Conservation (phyloP, 768 basidiomycete species). For the Dacryopinax primogenitus region DNA sequence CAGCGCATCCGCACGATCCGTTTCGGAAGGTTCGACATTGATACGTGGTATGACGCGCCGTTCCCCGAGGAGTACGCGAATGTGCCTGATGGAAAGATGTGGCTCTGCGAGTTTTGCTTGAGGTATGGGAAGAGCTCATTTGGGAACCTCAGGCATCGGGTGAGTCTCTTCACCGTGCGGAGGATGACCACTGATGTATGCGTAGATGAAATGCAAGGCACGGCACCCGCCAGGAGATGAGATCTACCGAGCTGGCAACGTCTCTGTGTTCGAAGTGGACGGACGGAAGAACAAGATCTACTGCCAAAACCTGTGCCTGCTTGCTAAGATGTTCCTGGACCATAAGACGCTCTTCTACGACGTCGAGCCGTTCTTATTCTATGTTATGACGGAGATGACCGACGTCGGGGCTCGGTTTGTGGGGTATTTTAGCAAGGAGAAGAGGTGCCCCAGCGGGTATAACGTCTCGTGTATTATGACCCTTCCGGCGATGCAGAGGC, state of each 20-base stretch:
- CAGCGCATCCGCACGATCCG: constrained; percentile 71
- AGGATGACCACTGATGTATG: constrained; percentile 1
- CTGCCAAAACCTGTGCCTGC: constrained; percentile 92
- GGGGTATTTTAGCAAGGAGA: constrained; percentile 98
- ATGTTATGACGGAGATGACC: constrained; percentile 88
- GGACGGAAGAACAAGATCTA: constrained; percentile 99
- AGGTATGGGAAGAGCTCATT: constrained; percentile 97
- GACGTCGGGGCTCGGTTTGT: constrained; percentile 86
- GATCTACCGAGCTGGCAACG: constrained; percentile 77
- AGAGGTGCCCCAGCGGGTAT: constrained; percentile 86
- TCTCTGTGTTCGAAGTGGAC: constrained; percentile 96
- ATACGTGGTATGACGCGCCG: constrained; percentile 98
- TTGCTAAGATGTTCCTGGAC: constrained; percentile 98
- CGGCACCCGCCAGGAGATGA: constrained; percentile 96
- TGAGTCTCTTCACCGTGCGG: constrained; percentile 30
- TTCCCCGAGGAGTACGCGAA: constrained; percentile 95
- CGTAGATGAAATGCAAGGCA: constrained; percentile 84
- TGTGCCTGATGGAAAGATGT: constrained; percentile 80
- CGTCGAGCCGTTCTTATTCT: constrained; percentile 97
- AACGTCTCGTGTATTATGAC: constrained; percentile 99
- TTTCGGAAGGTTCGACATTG: constrained; percentile 82
- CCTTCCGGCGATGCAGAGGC: constrained; percentile 80
- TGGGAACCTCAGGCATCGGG: constrained; percentile 71
- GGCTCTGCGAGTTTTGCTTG: constrained; percentile 96
- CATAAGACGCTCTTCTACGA: constrained; percentile 99